Evolutionary conservation across 1,284 basidiomycete genomes (phyloP).

Genomic region (Marasmius tenuissimus): DNA sequence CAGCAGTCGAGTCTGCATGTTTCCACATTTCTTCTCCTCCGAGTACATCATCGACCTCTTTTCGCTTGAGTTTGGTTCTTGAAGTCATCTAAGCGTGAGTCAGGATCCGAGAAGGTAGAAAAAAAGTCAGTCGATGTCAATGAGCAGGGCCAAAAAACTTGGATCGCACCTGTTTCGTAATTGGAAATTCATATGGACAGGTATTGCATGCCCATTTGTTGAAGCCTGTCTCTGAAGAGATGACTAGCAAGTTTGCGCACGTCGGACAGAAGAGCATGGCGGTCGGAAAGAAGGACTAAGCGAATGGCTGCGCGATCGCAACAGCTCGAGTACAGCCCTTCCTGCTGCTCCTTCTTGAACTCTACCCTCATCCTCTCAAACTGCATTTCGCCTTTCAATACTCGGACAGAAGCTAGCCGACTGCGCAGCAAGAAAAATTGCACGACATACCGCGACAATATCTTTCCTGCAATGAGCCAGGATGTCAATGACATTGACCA

Average conservation of each 20-base stretch:
- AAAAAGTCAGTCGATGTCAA: neutral
- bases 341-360: neutral
- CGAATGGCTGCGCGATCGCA: neutral
- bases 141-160: neutral
- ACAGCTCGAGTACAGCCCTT: neutral
- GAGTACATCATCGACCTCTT: constrained; percentile 91
- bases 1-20: constrained; percentile 88
- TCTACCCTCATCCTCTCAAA: too few species aligned
- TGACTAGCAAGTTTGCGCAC: constrained; percentile 89
- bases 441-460: too few species aligned
- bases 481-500: too few species aligned
- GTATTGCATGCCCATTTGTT: constrained; percentile 95
- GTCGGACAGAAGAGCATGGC: constrained; percentile 93
- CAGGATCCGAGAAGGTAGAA: neutral
- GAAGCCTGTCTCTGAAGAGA: constrained; percentile 70
- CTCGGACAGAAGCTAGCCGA: too few species aligned
- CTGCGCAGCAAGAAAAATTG: too few species aligned
- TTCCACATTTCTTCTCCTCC: constrained; percentile 95
- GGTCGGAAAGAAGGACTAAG: neutral
- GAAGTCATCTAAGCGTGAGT: constrained; percentile 72
- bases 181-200: constrained; percentile 95
- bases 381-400: too few species aligned
- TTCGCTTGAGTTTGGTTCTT: constrained; percentile 79
- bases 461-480: too few species aligned
- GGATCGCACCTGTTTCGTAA: constrained; percentile 69